phyloP scores from a whole-genome alignment of 768 basidiomycete species.

The Leccinum imitatum region DNA sequence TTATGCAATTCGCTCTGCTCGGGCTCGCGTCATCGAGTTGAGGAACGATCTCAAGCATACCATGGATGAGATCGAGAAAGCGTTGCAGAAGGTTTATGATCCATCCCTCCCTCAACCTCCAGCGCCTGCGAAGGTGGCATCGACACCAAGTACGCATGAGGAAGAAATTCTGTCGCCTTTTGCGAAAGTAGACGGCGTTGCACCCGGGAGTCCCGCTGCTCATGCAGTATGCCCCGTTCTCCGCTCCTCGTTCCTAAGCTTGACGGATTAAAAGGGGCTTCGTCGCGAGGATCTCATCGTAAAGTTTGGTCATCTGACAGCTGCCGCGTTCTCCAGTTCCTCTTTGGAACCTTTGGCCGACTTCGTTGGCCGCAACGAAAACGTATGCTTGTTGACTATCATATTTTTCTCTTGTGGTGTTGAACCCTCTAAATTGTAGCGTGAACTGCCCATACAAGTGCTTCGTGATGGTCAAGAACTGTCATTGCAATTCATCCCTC shows the following conservation, averaged over 20 bases:
- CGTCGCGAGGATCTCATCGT: constrained; percentile 68
- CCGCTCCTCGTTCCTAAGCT: neutral
- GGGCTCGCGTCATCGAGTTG: constrained; percentile 76
- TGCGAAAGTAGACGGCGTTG: constrained; percentile 80
- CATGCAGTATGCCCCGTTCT: constrained; percentile 58
- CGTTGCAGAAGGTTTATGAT: constrained; percentile 69
- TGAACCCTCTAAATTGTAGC: constrained; percentile 39
- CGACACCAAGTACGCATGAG: constrained; percentile 19
- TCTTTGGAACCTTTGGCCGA: constrained; percentile 68
- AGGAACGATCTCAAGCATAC: constrained; percentile 72
- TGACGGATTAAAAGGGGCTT: constrained; percentile 51
- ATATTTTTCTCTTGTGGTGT: neutral
- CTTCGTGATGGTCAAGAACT: constrained; percentile 48
- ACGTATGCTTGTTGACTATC: constrained; percentile 48
- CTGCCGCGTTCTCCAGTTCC: constrained; percentile 49
- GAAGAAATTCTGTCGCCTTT: constrained; percentile 47
- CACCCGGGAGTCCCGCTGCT: constrained; percentile 78
- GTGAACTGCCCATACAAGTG: constrained; percentile 56
- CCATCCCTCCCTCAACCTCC: constrained; percentile 28
- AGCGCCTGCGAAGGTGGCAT: constrained; percentile 26
- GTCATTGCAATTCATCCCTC: constrained; percentile 60
- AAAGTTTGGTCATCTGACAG: constrained; percentile 66
- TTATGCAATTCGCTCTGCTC: constrained; percentile 71
- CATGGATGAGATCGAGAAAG: constrained; percentile 64
- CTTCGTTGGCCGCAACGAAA: constrained; percentile 75